phyloP scores from a whole-genome alignment of 768 basidiomycete genomes.

The Pleurotus giganteus region DNA sequence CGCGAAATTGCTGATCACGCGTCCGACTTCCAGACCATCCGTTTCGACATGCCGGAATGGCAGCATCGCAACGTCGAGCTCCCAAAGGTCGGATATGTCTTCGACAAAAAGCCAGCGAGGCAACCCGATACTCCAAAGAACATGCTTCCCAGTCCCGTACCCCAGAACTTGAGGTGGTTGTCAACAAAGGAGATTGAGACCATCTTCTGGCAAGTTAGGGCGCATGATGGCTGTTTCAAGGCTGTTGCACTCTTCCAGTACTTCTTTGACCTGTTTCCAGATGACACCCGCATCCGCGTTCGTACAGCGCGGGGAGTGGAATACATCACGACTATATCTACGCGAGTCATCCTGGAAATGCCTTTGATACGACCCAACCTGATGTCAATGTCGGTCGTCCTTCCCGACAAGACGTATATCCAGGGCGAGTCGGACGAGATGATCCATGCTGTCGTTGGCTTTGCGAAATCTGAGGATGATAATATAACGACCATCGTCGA shows the following conservation, averaged over 20 bases:
- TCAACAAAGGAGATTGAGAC: constrained; percentile 15
- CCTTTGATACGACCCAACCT: constrained; percentile 8
- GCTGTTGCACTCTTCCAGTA: constrained; percentile 16
- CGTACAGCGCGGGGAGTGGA: constrained; percentile 13
- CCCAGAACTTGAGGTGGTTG: constrained; percentile 1
- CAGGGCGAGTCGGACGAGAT: constrained; percentile 14
- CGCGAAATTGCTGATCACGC: constrained; percentile 12
- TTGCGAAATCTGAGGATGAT: background rate
- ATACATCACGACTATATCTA: constrained; percentile 5
- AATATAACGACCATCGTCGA: constrained; percentile 11
- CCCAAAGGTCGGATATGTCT: constrained; percentile 15
- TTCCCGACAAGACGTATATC: constrained; percentile 7
- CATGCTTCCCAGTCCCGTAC: constrained; percentile 13
- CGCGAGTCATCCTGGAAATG: constrained; percentile 10
- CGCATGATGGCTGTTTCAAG: constrained; percentile 18
- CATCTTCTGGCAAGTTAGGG: constrained; percentile 19
- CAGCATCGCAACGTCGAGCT: background rate
- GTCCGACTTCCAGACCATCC: constrained; percentile 5
- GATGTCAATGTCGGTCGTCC: constrained; percentile 8
- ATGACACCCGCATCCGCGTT: constrained; percentile 8
- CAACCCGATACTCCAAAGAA: constrained; percentile 18
- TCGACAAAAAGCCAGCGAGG: background rate
- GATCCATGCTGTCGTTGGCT: constrained; percentile 15
- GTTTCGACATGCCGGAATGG: background rate
- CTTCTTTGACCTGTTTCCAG: constrained; percentile 16